These are phyloP conservation scores for Nicotiana sylvestris DNA, from an alignment of 257 asterid genomes.

Conservation along the genomic window DNA sequence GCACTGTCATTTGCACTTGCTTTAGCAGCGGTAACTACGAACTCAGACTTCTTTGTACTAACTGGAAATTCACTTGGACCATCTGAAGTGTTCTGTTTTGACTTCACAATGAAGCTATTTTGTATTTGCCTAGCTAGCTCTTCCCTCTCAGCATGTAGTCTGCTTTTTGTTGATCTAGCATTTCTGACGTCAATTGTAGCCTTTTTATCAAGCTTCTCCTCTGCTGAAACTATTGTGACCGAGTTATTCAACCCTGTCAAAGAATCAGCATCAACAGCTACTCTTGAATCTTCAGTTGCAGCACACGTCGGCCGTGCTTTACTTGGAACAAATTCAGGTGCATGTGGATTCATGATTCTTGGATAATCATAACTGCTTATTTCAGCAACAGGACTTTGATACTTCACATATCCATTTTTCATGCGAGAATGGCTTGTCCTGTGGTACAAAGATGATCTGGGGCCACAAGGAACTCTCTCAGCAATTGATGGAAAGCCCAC, in stretches of 20 bases:
- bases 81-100: conserved; percentile 73
- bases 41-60: conserved; percentile 42
- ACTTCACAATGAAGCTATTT: conserved; percentile 86
- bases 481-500: conserved; percentile 73
- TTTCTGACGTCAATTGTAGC: conserved; percentile 30
- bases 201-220: conserved; percentile 42
- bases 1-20: conserved; percentile 81
- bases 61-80: conserved; percentile 31
- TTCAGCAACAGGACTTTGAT: conserved; percentile 47
- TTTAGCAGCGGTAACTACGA: conserved; percentile 52
- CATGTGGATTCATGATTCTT: conserved; percentile 87
- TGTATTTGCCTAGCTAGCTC: conserved; percentile 93
- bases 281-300: conserved; percentile 44
- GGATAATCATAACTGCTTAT: conserved; percentile 35
- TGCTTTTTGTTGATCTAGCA: conserved; percentile 42
- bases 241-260: conserved; percentile 34
- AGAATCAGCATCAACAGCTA: conserved; percentile 33
- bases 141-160: conserved; percentile 67
- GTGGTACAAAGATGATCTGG: conserved; percentile 80
- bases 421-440: conserved; percentile 50
- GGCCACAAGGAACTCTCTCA: conserved; percentile 94
- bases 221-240: conserved; percentile 29
- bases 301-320: conserved; percentile 48
- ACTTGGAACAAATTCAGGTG: conserved; percentile 88
- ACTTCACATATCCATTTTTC: conserved; percentile 53